Base-by-base conservation (phyloP, 2,329 filamentous ascomycete genomes). In the Sarocladium kiliense region DNA sequence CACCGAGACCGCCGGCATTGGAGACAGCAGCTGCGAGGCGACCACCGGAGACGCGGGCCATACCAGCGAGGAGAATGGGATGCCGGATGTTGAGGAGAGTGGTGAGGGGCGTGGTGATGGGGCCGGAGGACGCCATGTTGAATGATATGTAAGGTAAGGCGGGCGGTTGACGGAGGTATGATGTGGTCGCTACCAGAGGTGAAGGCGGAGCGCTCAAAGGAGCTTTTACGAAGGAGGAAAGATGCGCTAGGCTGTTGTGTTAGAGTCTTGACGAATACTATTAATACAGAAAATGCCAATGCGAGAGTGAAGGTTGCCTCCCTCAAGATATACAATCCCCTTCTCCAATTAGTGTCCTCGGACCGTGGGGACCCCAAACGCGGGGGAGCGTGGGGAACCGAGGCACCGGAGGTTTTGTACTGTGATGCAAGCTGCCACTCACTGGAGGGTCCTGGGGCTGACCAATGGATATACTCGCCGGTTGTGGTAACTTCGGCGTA, bases 51-150 rank as follows among this genome's bases (percentile, higher is more conserved):
- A 89, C 89, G 59, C 88, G 84, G 2, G 93, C 92, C 93, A 97
- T 97, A 64, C 93, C 93, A 32, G 93, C 93, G 19, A 97, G 88
- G 62, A 97, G 77, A 70, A 97, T 86, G 39, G 93, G 93, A 74
- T 97, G 91, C 62, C 86, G 77, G 72, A 97, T 96, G 23, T 84
- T 82, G 54, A 97, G 81, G 53, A 97, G 85, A 55, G 77, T 77
- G 60, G 87, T 92, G 36, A 96, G 80, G 2, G 90, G 89, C 11
- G 91, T 95, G 57, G 81, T 82, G 64, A 94, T 86, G 57, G 84
- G 77, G 47, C 76, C 76, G 47, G 67, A 56, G 19, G 71, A 62
- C 55, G 74, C 66, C 74, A 78, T 79, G 44, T 12, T 63, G 57
- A 34, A 7, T 37, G 49, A 37, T 5, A n/a, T 39, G 7, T 6